A percentile compares a stretch with the other conserved stretches of the same genome.
Conservation (phyloP, 352 stramenopile species). For the Thalassiosira sp. region DNA sequence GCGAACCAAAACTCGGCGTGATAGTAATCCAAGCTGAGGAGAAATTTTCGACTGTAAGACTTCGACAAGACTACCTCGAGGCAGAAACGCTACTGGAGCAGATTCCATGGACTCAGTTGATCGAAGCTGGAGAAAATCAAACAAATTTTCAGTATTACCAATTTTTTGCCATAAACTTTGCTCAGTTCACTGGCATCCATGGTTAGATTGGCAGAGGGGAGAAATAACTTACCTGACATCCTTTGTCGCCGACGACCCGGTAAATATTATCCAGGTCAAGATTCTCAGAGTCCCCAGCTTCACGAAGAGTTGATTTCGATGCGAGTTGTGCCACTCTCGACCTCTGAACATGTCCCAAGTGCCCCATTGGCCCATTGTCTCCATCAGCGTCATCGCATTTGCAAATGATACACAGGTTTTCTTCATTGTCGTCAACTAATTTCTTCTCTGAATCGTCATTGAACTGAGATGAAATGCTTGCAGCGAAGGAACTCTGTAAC, state of each 20-base stretch:
- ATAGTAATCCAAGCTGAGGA: slow-evolving; percentile 74
- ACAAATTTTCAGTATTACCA: neutral
- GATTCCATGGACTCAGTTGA: slow-evolving; percentile 80
- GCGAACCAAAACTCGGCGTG: slow-evolving; percentile 72
- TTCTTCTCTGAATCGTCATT: slow-evolving; percentile 58
- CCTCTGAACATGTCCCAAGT: slow-evolving; percentile 81
- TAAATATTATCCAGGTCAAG: slow-evolving; percentile 65
- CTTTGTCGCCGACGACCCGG: slow-evolving; percentile 80
- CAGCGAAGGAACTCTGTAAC: slow-evolving; percentile 75
- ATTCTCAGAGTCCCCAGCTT: slow-evolving; percentile 20
- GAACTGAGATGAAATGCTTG: slow-evolving; percentile 68
- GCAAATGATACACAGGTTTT: slow-evolving; percentile 85
- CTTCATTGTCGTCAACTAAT: slow-evolving; percentile 59
- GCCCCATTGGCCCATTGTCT: slow-evolving; percentile 82
- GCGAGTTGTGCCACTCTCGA: slow-evolving; percentile 70
- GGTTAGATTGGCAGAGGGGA: neutral
- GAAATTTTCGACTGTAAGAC: slow-evolving; percentile 69
- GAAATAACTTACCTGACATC: slow-evolving; percentile 73
- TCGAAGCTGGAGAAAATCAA: slow-evolving; percentile 48
- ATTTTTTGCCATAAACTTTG: neutral
- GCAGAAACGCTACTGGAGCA: slow-evolving; percentile 71
- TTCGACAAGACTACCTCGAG: slow-evolving; percentile 74
- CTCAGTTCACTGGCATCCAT: too few species aligned
- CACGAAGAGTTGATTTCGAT: slow-evolving; percentile 46
- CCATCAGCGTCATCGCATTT: slow-evolving; percentile 81